Base-by-base conservation (phyloP, 768 basidiomycete species). In the Russula griseocarnosa region DNA sequence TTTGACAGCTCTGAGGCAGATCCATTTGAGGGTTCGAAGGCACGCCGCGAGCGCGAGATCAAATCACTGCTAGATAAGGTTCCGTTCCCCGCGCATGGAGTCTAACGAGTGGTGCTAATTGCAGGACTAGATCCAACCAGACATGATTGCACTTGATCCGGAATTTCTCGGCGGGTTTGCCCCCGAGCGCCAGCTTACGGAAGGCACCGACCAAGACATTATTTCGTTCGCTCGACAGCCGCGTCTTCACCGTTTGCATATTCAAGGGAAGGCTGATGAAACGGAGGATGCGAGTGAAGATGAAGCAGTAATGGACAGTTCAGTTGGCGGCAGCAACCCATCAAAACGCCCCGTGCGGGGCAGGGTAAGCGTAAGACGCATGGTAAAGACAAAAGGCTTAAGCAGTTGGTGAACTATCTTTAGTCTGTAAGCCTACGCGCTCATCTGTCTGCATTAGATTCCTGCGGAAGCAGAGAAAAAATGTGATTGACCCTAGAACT, bases 1-100 rank as follows among this genome's bases (percentile, higher is more conserved):
- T 96, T 94, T 73, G 97, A 99, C 71, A 90, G 88, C 62, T 74
- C 81, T 16, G 97, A 98, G 74, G 92, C 93, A 0, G 95, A 99
- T 82, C 94, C 95, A 3, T 98, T 90, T 77, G 96, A 99, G 75
- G 83, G 87, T 70, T 85, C 82, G 73, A 86, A 84, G 66, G 81
- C 89, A 24, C 76, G 94, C 62, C 81, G 91, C 60, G 97, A 98
- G 77, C 81, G 91, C 61, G 97, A 98, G 74, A 93, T 98, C 70
- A 87, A 90, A 73, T 82, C 80, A 50, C 82, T 99, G 14, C 77
- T 99, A 65, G 96, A 99, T 74, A 75, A 96, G 82, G 88, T 88
- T 24, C 58, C 18, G 36, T 60, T 47, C 16, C 7, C 14, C 20
- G 3, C 20, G 3, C 47, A 22, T 52, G 57, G 55, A n/a, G 24